Evolutionary conservation across 805 yeast genomes (phyloP), one percentile per base, ranked within the genome.

Genomic region (Torulaspora indica): DNA sequence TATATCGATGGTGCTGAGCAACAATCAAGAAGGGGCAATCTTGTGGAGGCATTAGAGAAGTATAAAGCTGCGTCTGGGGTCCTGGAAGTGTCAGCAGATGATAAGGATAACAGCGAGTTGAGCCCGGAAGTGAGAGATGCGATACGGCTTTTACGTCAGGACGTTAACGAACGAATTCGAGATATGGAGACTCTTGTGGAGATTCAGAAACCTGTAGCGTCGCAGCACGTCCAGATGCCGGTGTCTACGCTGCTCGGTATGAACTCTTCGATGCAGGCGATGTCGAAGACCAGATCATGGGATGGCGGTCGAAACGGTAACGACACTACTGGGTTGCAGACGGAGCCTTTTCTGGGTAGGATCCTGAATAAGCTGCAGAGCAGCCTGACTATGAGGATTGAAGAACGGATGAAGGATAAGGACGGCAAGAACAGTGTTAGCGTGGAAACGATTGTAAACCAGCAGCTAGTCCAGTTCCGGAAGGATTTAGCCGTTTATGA

Each of bases 1-100:
- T 58, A 73, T 3, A 77, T 78, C 14, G 75, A 73, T 43, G 69
- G 66, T 35, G 85, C 84, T 0, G 84, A 81, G 48, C 58, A 64
- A 22, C 70, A 75, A 9, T 68, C 72, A 1, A 47, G 69, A 24
- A 66, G 68, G 35, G 73, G 72, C 7, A 74, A 76, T 34, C 67
- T 67, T 28, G 52, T 56, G 5, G 65, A 65, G 18, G 77, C 82
- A 0, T 63, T 72, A 5, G 46, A 53, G 3, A 52, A 61, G 8
- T 77, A 75, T 51, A 34, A 35, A 18, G 31, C 34, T 14, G 55
- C 54, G 14, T 28, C 41, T 10, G 24, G 43, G 8, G 15, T 18
- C 25, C 38, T 50, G 30, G 36, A 8, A 32, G 46, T 13, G 22
- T 42, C 49, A 1, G 28, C 22, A n/a, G 43, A 47, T 10, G 44